Conservation (phyloP, 176 grass and related monocot species). For the Raddia guianensis region DNA sequence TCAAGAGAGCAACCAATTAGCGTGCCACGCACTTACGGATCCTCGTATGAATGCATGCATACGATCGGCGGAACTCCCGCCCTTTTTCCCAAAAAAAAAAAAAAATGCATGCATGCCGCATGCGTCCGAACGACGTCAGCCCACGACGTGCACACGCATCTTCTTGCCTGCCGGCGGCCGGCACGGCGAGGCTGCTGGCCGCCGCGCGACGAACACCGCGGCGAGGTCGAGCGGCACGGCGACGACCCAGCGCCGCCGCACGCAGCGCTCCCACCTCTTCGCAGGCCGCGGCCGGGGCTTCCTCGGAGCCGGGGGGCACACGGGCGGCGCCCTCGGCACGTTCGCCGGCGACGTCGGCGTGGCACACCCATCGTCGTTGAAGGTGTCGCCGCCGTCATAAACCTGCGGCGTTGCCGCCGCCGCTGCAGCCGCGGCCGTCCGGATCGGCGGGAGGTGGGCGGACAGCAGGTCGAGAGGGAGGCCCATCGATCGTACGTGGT, state of each 20-base stretch:
- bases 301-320: constrained; percentile 59
- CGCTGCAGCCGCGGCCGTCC: background rate
- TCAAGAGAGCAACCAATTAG: background rate
- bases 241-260: constrained; percentile 15
- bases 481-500: constrained; percentile 27
- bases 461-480: constrained; percentile 34
- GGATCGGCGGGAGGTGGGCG: constrained; percentile 32
- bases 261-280: constrained; percentile 14
- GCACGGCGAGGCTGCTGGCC: background rate
- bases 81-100: no score
- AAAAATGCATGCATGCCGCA: no score
- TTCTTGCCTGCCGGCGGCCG: constrained; percentile 35
- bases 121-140: background rate
- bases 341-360: constrained; percentile 47
- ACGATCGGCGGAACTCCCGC: no score
- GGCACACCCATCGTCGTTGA: background rate
- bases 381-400: background rate
- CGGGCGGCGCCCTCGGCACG: background rate
- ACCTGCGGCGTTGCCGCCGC: background rate
- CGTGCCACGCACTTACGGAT: background rate
- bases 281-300: constrained; percentile 38
- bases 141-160: constrained; percentile 44
- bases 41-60: background rate
- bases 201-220: constrained; percentile 35
- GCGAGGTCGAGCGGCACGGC: constrained; percentile 52